These are phyloP conservation scores for Parathielavia appendiculata DNA, from an alignment of 495 filamentous ascomycete genomes.

Conservation along the genomic window DNA sequence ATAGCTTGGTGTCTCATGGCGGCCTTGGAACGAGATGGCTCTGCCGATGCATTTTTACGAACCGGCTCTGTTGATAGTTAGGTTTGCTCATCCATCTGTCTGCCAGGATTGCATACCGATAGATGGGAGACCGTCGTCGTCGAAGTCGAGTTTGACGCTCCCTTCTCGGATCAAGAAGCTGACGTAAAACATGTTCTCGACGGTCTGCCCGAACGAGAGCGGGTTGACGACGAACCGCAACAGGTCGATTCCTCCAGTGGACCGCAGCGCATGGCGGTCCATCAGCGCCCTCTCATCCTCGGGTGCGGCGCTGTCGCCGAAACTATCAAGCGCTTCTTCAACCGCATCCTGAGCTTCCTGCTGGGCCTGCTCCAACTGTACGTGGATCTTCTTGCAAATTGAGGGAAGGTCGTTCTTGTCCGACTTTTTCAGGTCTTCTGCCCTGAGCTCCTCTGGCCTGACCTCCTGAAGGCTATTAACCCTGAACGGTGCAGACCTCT, in stretches of 20 bases:
- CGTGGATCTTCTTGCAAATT: conserved; percentile 61
- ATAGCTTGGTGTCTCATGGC: conserved; percentile 74
- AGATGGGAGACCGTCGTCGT: conserved; percentile 61
- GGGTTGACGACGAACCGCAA: conserved; percentile 87
- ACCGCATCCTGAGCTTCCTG: conserved; percentile 38
- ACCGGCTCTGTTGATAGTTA: conserved; percentile 12
- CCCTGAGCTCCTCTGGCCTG: conserved; percentile 66
- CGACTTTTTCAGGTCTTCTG: conserved; percentile 62
- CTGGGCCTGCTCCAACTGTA: conserved; percentile 37
- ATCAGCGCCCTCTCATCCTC: conserved; percentile 42
- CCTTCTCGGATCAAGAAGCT: conserved; percentile 93
- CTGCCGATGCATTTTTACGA: conserved; percentile 3
- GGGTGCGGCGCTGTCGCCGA: conserved; percentile 27
- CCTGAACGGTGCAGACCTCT: conserved; percentile 59
- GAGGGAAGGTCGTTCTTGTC: conserved; percentile 71
- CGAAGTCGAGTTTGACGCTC: conserved; percentile 57
- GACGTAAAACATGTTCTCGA: conserved; percentile 96
- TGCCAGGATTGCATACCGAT: conserved; percentile 53
- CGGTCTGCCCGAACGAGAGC: conserved; percentile 83
- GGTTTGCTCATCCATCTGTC: conserved; percentile 8
- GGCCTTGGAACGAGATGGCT: conserved; percentile 24
- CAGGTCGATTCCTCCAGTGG: conserved; percentile 63
- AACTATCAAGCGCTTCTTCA: conserved; percentile 35
- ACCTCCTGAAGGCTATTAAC: conserved; percentile 60
- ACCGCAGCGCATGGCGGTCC: conserved; percentile 52